Conservation (phyloP, 164 flowering plant genomes). For the Berberis thunbergii region DNA sequence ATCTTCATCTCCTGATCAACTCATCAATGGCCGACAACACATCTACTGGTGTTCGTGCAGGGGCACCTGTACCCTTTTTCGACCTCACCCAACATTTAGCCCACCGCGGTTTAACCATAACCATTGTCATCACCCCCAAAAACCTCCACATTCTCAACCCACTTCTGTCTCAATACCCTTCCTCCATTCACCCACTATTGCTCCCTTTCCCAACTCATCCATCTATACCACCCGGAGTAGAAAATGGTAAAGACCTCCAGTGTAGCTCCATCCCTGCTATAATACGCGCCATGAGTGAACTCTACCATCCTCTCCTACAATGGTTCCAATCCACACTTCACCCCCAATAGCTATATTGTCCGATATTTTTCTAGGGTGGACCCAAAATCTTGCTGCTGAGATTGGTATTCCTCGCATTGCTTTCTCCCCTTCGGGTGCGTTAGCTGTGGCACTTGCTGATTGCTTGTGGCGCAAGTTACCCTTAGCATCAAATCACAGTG, state of each 20-base stretch:
- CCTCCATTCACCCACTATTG: constrained; percentile 11
- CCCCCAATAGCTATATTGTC: constrained; percentile 27
- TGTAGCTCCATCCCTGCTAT: constrained; percentile 6
- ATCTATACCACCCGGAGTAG: constrained; percentile 18
- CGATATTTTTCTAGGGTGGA: constrained; percentile 51
- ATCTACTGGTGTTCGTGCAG: constrained; percentile 10
- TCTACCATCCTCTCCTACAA: constrained; percentile 10
- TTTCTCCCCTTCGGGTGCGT: constrained; percentile 26
- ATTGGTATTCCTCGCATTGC: constrained; percentile 29
- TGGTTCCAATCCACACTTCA: constrained; percentile 23
- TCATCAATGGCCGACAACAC: background rate
- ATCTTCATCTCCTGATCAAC: too few relatives aligned
- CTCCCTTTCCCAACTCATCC: constrained; percentile 24
- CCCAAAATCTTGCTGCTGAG: constrained; percentile 19
- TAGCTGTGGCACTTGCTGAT: constrained; percentile 5
- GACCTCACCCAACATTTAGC: constrained; percentile 11
- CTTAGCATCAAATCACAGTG: background rate
- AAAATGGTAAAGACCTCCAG: constrained; percentile 20
- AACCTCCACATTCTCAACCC: constrained; percentile 14
- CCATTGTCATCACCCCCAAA: constrained; percentile 15
- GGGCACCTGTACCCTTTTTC: constrained; percentile 11
- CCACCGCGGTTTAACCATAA: constrained; percentile 10
- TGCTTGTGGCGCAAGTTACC: constrained; percentile 10
- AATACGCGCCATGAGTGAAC: constrained; percentile 14
- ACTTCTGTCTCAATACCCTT: constrained; percentile 11